These are phyloP conservation scores for Rhodotorula taiwanensis DNA, from an alignment of 768 basidiomycete species.

Conservation along the genomic window DNA sequence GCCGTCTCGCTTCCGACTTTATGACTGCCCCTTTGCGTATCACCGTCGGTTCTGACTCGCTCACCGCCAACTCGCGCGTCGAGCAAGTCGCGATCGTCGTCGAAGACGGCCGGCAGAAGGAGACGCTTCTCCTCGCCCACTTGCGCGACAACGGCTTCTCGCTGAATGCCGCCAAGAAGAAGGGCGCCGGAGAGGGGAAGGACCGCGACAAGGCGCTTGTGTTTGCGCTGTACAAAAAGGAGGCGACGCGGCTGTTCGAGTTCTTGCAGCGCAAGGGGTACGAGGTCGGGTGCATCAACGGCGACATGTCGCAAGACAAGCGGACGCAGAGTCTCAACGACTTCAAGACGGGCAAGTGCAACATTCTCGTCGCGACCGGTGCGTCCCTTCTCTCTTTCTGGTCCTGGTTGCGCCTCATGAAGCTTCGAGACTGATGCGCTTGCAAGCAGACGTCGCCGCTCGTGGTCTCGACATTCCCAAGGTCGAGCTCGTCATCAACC, in stretches of 20 bases:
- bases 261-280: conserved; percentile 69
- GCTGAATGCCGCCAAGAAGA: conserved; percentile 48
- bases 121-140: conserved; percentile 33
- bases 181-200: conserved; percentile 50
- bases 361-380: conserved; percentile 73
- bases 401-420: no score
- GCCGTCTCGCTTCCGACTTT: conserved; percentile 80
- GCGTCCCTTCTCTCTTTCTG: background rate
- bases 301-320: conserved; percentile 74
- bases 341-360: conserved; percentile 74
- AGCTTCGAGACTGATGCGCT: no score
- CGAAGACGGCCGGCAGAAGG: conserved; percentile 37
- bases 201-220: conserved; percentile 55
- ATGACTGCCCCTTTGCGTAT: conserved; percentile 75
- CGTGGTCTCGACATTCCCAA: conserved; percentile 95
- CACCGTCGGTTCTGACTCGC: conserved; percentile 89
- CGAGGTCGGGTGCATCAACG: conserved; percentile 42
- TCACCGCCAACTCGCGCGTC: conserved; percentile 90
- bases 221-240: conserved; percentile 96
- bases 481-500: conserved; percentile 72
- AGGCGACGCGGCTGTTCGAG: conserved; percentile 74
- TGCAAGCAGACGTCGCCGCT: conserved; percentile 80
- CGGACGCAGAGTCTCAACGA: conserved; percentile 77
- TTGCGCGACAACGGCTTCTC: conserved; percentile 41
- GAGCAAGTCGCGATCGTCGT: conserved; percentile 54